These are phyloP conservation scores for Kluyveromyces siamensis DNA, from an alignment of 805 yeast species.

Conservation along the genomic window DNA sequence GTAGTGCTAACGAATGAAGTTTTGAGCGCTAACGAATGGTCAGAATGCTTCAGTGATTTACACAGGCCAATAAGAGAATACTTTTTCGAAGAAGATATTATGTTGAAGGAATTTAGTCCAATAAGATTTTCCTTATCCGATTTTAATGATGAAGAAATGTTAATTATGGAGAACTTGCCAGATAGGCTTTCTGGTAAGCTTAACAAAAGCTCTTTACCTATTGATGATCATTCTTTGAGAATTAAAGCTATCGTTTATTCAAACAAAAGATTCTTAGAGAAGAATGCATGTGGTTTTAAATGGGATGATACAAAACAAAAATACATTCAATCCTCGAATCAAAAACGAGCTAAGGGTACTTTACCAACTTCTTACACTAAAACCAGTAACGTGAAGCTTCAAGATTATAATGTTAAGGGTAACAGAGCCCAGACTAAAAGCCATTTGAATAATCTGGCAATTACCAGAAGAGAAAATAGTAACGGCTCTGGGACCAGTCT, in stretches of 20 bases:
- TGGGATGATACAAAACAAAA: conserved; percentile 3
- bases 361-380: neutral
- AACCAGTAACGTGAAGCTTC: neutral
- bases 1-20: conserved; percentile 27
- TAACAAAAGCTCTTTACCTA: neutral
- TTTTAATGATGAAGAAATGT: conserved; percentile 14
- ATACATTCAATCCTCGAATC: neutral
- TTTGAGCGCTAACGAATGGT: conserved; percentile 6
- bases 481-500: neutral
- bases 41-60: neutral
- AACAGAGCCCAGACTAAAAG: conserved; percentile 1
- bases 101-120: conserved; percentile 9
- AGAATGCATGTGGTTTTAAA: conserved; percentile 8
- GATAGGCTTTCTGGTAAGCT: conserved; percentile 14
- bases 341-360: neutral
- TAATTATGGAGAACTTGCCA: conserved; percentile 8
- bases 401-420: neutral
- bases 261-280: conserved; percentile 8
- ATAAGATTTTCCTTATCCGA: conserved; percentile 9
- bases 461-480: neutral
- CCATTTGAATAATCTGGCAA: neutral
- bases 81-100: conserved; percentile 12
- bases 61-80: conserved; percentile 8
- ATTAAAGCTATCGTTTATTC: conserved; percentile 8
- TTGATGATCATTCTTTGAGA: conserved; percentile 8